phyloP scores from a whole-genome alignment of 768 basidiomycete species.

The Sutorius australiensis region DNA sequence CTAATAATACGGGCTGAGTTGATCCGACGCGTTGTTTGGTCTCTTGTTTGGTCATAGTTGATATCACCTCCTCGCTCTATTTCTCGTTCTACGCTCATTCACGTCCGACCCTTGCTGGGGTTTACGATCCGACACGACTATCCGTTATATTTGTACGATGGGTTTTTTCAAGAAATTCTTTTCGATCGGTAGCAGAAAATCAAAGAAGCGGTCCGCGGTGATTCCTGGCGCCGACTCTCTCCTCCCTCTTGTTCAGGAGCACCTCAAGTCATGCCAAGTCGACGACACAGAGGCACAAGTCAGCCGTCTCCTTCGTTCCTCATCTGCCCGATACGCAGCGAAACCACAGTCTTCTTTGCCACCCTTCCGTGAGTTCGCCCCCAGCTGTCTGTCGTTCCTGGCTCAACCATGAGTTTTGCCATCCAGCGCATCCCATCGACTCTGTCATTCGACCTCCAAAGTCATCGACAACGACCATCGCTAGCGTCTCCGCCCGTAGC shows the following conservation, averaged over 20 bases:
- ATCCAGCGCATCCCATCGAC: constrained; percentile 65
- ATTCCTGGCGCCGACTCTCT: constrained; percentile 27
- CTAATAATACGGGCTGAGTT: not conserved
- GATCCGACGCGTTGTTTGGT: constrained; percentile 29
- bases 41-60: constrained; percentile 43
- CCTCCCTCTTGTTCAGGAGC: constrained; percentile 25
- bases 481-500: constrained; percentile 50
- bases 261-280: constrained; percentile 21
- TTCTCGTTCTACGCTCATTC: constrained; percentile 19
- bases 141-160: constrained; percentile 37
- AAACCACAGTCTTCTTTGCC: constrained; percentile 56
- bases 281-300: constrained; percentile 46
- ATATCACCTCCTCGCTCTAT: constrained; percentile 6
- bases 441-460: constrained; percentile 46
- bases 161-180: constrained; percentile 68
- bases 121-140: constrained; percentile 29
- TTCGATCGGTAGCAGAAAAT: constrained; percentile 64
- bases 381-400: not conserved
- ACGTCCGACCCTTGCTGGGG: constrained; percentile 24
- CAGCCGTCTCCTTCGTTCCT: constrained; percentile 60
- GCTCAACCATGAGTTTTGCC: not conserved
- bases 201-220: constrained; percentile 39
- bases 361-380: constrained; percentile 60
- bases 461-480: constrained; percentile 50
- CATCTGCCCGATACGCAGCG: constrained; percentile 62